Percentiles rank a stretch among this genome's conserved stretches.
Evolutionary conservation across 106 monocot species (phyloP).

Genomic region (Hemerocallis citrina): DNA sequence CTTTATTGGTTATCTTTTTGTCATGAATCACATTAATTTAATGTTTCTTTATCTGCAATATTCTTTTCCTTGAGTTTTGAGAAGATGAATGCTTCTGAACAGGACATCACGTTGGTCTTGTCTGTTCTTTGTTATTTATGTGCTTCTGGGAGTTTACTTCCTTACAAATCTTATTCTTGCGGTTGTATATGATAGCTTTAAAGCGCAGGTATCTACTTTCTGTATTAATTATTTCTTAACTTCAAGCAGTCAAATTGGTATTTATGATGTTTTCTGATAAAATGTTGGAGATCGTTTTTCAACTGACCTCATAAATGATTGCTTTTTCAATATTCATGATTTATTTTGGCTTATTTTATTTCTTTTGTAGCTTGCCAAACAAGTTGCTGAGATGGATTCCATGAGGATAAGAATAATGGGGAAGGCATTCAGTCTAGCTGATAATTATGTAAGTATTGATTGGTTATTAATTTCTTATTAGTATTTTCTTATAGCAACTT

Average conservation of each 20-base stretch:
- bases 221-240: constrained; percentile 4
- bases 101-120: constrained; percentile 90
- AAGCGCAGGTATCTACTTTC: constrained; percentile 58
- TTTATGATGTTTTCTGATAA: neutral
- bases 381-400: constrained; percentile 74
- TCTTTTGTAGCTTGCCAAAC: constrained; percentile 67
- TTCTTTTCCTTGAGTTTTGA: neutral
- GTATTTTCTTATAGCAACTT: neutral
- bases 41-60: neutral
- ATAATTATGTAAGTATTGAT: constrained; percentile 63
- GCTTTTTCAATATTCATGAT: neutral
- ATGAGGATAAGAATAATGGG: constrained; percentile 58
- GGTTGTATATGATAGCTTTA: constrained; percentile 96
- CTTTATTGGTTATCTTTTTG: neutral
- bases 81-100: constrained; percentile 14
- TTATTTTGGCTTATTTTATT: constrained; percentile 8
- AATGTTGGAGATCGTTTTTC: neutral
- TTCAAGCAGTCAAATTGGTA: neutral
- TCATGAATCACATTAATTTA: neutral
- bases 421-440: constrained; percentile 83
- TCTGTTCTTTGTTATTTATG: constrained; percentile 88
- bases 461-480: neutral
- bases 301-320: neutral
- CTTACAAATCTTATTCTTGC: constrained; percentile 98
- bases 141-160: constrained; percentile 89